Percentiles rank a stretch among this genome's conserved stretches.
Evolutionary conservation across 1,284 basidiomycete genomes (phyloP).

Genomic region (Boletus albobrunnescens): DNA sequence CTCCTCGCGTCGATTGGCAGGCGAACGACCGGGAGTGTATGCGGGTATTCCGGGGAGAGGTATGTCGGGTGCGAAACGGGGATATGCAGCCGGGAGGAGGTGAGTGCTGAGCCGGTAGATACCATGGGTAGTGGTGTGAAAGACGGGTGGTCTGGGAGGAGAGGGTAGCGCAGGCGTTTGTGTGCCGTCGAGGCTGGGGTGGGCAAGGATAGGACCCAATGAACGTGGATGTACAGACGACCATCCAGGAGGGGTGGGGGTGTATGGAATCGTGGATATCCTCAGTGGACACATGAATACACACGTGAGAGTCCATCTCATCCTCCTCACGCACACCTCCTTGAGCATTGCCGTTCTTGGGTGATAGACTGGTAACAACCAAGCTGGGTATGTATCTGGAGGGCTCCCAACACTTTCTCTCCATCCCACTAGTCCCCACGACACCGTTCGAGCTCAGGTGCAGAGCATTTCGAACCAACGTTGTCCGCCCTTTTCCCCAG

Average conservation of each 20-base stretch:
- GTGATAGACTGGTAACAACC: too few species aligned
- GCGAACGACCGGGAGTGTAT: constrained; percentile 5
- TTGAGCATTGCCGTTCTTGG: too few species aligned
- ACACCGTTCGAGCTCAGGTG: too few species aligned
- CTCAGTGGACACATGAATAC: too few species aligned
- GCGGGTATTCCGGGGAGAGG: constrained; percentile 37
- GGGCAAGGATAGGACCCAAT: constrained; percentile 8
- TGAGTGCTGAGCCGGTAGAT: constrained; percentile 56
- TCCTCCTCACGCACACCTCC: too few species aligned
- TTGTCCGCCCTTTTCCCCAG: too few species aligned
- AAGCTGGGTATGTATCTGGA: too few species aligned
- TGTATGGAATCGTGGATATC: constrained; percentile 22
- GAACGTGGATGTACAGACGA: constrained; percentile 18
- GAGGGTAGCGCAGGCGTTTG: constrained; percentile 18
- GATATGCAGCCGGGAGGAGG: constrained; percentile 67
- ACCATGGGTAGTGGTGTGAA: constrained; percentile 19
- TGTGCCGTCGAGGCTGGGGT: constrained; percentile 10
- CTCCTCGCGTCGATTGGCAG: constrained; percentile 33
- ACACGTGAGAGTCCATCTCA: too few species aligned
- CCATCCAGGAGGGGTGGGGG: constrained; percentile 22
- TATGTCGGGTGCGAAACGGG: constrained; percentile 49
- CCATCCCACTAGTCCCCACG: too few species aligned
- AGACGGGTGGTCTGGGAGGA: constrained; percentile 18
- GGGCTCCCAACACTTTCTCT: too few species aligned
- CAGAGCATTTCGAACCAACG: too few species aligned